Evolutionary conservation across 129 eudicot genomes (phyloP).

Genomic region (Flaveria sonorensis): DNA sequence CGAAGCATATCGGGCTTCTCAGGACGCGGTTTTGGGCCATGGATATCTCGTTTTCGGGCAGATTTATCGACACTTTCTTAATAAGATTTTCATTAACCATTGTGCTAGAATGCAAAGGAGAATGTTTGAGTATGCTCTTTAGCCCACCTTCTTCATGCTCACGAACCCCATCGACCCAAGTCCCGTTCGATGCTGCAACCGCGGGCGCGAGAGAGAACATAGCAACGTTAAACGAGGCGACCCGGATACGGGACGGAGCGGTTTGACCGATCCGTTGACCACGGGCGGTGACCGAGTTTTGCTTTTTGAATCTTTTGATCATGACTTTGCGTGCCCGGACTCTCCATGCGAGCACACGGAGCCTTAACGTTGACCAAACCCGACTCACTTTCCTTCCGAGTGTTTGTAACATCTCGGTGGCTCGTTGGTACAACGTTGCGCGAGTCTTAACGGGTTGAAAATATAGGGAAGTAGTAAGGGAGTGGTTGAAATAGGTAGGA

Average conservation of each 20-base stretch:
- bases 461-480: conserved; percentile 20
- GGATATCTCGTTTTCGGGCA: conserved; percentile 89
- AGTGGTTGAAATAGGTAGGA: conserved; percentile 35
- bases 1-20: conserved; percentile 82
- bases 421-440: background rate
- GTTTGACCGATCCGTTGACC: conserved; percentile 28
- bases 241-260: conserved; percentile 49
- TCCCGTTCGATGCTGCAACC: conserved; percentile 51
- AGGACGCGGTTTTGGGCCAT: conserved; percentile 63
- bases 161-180: conserved; percentile 45
- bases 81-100: conserved; percentile 26
- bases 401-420: conserved; percentile 32
- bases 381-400: conserved; percentile 49
- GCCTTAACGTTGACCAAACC: conserved; percentile 58
- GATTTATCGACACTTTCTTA: conserved; percentile 68
- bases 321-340: conserved; percentile 59
- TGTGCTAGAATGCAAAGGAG: conserved; percentile 49
- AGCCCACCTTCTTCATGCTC: conserved; percentile 34
- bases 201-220: conserved; percentile 87
- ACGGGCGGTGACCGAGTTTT: conserved; percentile 22
- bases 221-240: conserved; percentile 87
- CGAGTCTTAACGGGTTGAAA: conserved; percentile 14
- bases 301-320: conserved; percentile 59
- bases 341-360: conserved; percentile 52
- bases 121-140: conserved; percentile 72